Base-by-base conservation (phyloP, 2,329 filamentous ascomycete genomes). In the Aureobasidium sp. region DNA sequence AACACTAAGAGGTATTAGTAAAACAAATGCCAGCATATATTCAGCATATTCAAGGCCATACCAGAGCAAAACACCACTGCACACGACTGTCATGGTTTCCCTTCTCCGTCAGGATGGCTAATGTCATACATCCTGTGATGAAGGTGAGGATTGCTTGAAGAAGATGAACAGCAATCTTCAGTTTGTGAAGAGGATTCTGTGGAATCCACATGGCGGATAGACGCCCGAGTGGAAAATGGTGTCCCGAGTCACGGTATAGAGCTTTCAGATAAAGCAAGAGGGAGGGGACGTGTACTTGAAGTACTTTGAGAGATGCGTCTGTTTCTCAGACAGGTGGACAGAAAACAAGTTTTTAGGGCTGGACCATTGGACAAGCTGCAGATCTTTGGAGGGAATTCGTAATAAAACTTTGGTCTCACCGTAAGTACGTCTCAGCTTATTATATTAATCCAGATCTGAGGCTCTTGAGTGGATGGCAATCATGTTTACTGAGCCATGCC, bases 61-160 rank as follows among this genome's bases (percentile, higher is more conserved):
- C 81, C 75, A 85, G 67, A 51, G 77, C 79, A 69, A 84, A 84
- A 68, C 78, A 84, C 70, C 76, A 85, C 50, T 75, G 78, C 21
- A 80, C 77, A 49, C 79, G 74, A 9, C 81, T 80, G 66, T 82
- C 82, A 58, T 77, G 79, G 3, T 72, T 71, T 45, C 78, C 81
- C 33, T 73, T 72, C 65, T 81, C 81, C 5, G 80, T 82, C 68
- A 84, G 77, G 15, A 85, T 76, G 4, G 81, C 79, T 60, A 86
- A 78, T 11, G 81, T 81, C 53, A 85, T 71, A 58, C 78, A 81
- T 74, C 78, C 81, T 45, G 77, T 79, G 29, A 85, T 70, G 70
- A 85, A 84, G 64, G 84, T 80, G 62, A 83, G 71, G 43, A 84
- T 70, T 11, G 70, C 76, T 67, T 85, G 83, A 49, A 77, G 68